Base-by-base conservation (phyloP, 1,284 basidiomycete genomes). In the Microstroma glucosiphilum region DNA sequence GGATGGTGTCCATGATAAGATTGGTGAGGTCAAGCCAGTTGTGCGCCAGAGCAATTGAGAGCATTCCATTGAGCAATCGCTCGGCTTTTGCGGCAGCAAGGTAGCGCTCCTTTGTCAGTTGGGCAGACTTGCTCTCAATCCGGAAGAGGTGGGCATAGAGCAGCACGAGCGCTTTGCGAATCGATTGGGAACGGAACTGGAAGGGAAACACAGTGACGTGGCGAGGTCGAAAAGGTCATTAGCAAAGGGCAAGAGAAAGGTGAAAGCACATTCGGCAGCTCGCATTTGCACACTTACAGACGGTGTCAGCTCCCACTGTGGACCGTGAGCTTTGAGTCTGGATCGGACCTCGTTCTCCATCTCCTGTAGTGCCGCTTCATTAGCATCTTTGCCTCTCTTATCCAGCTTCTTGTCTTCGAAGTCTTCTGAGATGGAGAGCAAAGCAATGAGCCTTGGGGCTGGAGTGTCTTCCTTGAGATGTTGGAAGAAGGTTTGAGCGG, bases 401-500 rank as follows among this genome's bases (percentile, higher is more conserved):
- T 77, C 62, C 58, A 87, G 86, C 72, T 70, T 60, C 23, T 63
- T 25, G 40, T 66, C 73, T 70, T 87, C 87, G 81, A 88, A 88
- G 73, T 88, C 85, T 69, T 88, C 87, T 0, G 89, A 87, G 63
- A 86, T 85, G 21, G 88, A 86, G 17, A 98, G 82, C 1, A 89
- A 84, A 21, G 85, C 85, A 62, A 96, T 80, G 23, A 96, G 83
- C 41, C 91, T 88, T 25, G 86, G 82, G 69, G 91, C 85, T 1
- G 84, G 84, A 6, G 89, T 88, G 56, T 89, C 87, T 76, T 97
- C 94, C 49, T 85, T 86, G 30, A 97, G 77, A 17, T 84, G 82
- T 79, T 90, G 90, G 86, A 97, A 98, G 83, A 93, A 96, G 1
- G 84, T 83, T 56, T 92, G 88, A 0, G 94, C 94, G 0, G 92